A percentile compares a stretch with the other conserved stretches of the same genome.
Evolutionary conservation across 2,329 filamentous ascomycete genomes (phyloP).

Genomic region (Chaetomium globosum): DNA sequence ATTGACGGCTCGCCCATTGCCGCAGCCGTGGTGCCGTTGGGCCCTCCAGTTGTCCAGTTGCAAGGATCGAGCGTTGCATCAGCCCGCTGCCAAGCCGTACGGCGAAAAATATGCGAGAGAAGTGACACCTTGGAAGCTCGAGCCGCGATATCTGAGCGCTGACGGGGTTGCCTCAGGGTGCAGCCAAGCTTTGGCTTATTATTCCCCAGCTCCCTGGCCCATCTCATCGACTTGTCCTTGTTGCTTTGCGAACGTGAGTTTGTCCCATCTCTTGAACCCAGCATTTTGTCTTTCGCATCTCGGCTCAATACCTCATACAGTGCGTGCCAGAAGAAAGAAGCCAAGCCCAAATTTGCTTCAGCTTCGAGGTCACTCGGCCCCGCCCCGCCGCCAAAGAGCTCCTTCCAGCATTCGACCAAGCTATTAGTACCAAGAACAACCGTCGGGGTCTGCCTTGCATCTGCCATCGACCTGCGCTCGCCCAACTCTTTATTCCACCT

Average conservation of each 20-base stretch:
- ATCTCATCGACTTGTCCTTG: conserved; percentile 10
- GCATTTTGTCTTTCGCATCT: neutral
- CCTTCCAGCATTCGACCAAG: conserved; percentile 5
- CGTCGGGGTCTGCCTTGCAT: neutral
- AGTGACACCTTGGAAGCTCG: conserved; percentile 25
- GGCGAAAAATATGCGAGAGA: conserved; percentile 31
- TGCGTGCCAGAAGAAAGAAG: neutral
- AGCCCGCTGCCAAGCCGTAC: conserved; percentile 32
- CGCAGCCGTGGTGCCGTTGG: conserved; percentile 23
- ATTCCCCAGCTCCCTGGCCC: conserved; percentile 19
- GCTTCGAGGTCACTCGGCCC: neutral
- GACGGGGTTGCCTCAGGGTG: conserved; percentile 4
- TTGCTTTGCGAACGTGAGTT: neutral
- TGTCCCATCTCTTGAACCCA: conserved; percentile 5
- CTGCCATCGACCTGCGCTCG: neutral
- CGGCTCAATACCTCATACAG: neutral
- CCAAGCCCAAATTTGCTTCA: neutral
- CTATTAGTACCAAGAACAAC: neutral
- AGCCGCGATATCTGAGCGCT: conserved; percentile 23
- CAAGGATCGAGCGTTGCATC: conserved; percentile 26
- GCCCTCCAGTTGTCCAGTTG: conserved; percentile 6
- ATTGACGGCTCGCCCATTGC: conserved; percentile 23
- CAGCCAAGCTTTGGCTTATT: conserved; percentile 28
- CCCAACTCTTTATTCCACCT: neutral
- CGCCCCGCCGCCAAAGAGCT: conserved; percentile 18